phyloP scores from a whole-genome alignment of 768 basidiomycete species.

The Boletus sp. region DNA sequence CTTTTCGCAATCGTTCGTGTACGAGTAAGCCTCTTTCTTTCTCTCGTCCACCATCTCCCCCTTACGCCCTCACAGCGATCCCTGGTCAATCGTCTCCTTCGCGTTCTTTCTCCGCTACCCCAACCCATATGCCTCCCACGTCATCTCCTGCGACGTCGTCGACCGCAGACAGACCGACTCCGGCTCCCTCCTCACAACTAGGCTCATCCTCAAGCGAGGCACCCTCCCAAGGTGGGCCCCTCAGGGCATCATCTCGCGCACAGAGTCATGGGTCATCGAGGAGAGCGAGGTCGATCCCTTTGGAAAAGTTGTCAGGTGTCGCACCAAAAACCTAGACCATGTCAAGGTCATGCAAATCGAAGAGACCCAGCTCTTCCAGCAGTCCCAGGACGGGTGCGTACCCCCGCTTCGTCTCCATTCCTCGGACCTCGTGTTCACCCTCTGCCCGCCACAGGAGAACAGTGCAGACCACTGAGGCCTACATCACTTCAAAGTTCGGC shows the following conservation, averaged over 20 bases:
- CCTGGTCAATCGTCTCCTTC: slow-evolving; percentile 88
- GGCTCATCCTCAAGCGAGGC: slow-evolving; percentile 90
- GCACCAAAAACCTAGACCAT: slow-evolving; percentile 89
- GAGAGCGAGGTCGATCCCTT: slow-evolving; percentile 90
- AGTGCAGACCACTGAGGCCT: slow-evolving; percentile 79
- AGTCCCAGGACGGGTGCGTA: slow-evolving; percentile 66
- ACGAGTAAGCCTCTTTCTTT: slow-evolving; percentile 41
- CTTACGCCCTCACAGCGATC: slow-evolving; percentile 55
- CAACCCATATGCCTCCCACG: slow-evolving; percentile 90
- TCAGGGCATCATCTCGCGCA: slow-evolving; percentile 72
- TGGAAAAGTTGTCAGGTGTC: slow-evolving; percentile 70
- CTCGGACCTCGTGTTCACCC: background rate
- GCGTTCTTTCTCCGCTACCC: slow-evolving; percentile 96
- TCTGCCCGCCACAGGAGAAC: slow-evolving; percentile 54
- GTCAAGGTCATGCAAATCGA: slow-evolving; percentile 92
- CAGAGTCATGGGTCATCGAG: slow-evolving; percentile 93
- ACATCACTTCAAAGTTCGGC: slow-evolving; percentile 84
- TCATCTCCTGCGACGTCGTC: slow-evolving; percentile 94
- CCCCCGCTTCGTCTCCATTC: background rate
- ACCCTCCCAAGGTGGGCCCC: slow-evolving; percentile 92
- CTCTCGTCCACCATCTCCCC: accelerated
- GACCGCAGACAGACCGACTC: slow-evolving; percentile 69
- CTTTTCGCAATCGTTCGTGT: slow-evolving; percentile 54
- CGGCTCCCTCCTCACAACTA: slow-evolving; percentile 79
- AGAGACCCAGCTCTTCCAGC: slow-evolving; percentile 72